phyloP scores from a whole-genome alignment of 768 basidiomycete species.

The Phylloporus arenicola region DNA sequence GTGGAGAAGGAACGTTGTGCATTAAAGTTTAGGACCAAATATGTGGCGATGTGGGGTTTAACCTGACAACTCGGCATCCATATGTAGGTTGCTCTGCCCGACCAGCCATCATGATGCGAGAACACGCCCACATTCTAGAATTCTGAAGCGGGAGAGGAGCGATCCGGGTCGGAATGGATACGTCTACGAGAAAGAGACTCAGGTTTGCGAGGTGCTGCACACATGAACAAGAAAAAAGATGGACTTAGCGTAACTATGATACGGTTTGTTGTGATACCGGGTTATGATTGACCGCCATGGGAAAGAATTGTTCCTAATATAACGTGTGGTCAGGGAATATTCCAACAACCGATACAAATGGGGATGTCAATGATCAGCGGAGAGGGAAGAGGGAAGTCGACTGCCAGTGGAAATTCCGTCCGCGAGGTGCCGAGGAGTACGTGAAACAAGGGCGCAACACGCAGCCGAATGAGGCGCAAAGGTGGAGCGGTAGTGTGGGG shows the following conservation, averaged over 20 bases:
- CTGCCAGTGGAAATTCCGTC: conserved; percentile 12
- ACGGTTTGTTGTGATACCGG: conserved; percentile 10
- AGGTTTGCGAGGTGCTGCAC: conserved; percentile 1
- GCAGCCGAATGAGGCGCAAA: conserved; percentile 1
- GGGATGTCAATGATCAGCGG: conserved; percentile 12
- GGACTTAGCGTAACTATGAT: conserved; percentile 23
- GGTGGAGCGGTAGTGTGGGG: conserved; percentile 3
- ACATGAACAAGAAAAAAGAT: neutral
- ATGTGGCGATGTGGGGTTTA: neutral
- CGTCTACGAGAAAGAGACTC: conserved; percentile 4
- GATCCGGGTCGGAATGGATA: neutral
- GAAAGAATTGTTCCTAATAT: conserved; percentile 16
- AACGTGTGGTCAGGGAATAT: conserved; percentile 8
- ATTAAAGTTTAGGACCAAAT: conserved; percentile 6
- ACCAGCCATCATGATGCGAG: conserved; percentile 1
- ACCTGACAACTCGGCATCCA: conserved; percentile 11
- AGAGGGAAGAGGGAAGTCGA: conserved; percentile 10
- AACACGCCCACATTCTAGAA: conserved; percentile 5
- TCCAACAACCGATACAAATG: conserved; percentile 9
- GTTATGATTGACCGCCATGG: conserved; percentile 16
- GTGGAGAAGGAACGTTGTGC: neutral
- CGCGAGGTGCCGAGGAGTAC: conserved; percentile 23
- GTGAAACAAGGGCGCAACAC: conserved; percentile 15
- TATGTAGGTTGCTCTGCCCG: conserved; percentile 16
- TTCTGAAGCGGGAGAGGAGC: conserved; percentile 1